Evolutionary conservation across 225 moss, liverwort and hornwort genomes (phyloP).

Genomic region (Sphagnum tenellum): DNA sequence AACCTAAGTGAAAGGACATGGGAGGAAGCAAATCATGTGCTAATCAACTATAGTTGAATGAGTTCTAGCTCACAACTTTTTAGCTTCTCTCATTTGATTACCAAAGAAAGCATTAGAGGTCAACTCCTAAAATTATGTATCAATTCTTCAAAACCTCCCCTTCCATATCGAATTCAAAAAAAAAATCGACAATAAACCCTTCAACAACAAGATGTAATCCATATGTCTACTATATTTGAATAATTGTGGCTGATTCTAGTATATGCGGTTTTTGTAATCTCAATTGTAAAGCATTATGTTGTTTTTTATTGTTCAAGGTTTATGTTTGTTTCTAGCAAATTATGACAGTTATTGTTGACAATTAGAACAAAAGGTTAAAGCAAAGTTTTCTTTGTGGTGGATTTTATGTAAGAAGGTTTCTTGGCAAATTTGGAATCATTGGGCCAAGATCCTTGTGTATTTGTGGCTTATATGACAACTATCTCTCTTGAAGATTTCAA

Average conservation of each 20-base stretch:
- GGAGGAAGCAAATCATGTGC: constrained; percentile 60
- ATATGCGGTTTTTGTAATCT: no score
- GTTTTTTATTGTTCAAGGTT: not conserved
- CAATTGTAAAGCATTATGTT: no score
- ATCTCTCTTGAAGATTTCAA: constrained; percentile 77
- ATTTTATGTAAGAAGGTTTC: constrained; percentile 67
- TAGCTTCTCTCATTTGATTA: constrained; percentile 70
- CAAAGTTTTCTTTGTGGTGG: constrained; percentile 19
- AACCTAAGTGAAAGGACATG: constrained; percentile 79
- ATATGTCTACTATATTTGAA: no score
- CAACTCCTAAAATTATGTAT: not conserved
- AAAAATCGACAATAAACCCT: no score
- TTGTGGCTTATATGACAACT: constrained; percentile 87
- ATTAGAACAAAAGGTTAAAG: constrained; percentile 5
- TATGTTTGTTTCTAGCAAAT: not conserved
- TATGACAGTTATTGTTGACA: not conserved
- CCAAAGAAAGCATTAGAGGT: constrained; percentile 87
- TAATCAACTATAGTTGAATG: constrained; percentile 72
- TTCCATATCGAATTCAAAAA: no score
- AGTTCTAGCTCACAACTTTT: constrained; percentile 65
- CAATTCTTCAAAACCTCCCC: no score
- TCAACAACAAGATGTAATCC: no score
- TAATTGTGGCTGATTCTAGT: no score
- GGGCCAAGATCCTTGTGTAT: constrained; percentile 77
- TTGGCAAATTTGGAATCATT: constrained; percentile 60